phyloP scores from a whole-genome alignment of 768 basidiomycete species.

The Boletus rubescentipes region DNA sequence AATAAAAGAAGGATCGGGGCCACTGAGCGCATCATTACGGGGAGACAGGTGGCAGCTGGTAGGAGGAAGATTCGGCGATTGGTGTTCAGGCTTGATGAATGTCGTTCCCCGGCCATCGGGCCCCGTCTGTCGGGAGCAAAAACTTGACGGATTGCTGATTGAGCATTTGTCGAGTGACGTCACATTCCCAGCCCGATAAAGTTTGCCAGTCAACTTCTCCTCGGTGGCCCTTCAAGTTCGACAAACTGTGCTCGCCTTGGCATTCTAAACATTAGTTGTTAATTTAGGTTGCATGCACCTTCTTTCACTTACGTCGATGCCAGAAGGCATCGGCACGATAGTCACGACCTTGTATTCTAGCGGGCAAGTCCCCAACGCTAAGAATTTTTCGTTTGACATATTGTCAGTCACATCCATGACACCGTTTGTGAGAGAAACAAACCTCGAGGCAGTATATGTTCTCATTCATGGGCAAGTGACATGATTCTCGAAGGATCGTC shows the following conservation, averaged over 20 bases:
- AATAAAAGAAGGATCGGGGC: not conserved
- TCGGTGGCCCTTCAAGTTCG: not conserved
- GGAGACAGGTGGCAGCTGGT: not conserved
- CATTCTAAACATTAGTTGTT: not conserved
- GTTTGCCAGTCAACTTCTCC: not conserved
- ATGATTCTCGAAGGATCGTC: not conserved
- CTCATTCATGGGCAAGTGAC: not conserved
- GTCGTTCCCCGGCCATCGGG: not conserved
- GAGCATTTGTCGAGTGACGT: not conserved
- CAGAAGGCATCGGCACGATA: not conserved
- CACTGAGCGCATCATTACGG: not conserved
- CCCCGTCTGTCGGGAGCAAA: not conserved
- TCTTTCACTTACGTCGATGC: not conserved
- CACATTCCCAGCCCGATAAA: not conserved
- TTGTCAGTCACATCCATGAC: not conserved
- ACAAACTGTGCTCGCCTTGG: not conserved
- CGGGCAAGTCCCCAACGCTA: not conserved
- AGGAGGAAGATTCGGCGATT: too few relatives aligned
- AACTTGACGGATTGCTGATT: not conserved
- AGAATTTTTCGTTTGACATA: not conserved
- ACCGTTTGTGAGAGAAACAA: not conserved
- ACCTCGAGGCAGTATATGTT: not conserved
- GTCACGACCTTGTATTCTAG: not conserved
- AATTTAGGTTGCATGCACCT: too few relatives aligned
- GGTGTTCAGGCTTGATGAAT: not conserved